A percentile compares a stretch with the other conserved stretches of the same genome.
These are phyloP conservation scores for Quercus ilex DNA, from an alignment of 306 rosid genomes.

Conservation along the genomic window DNA sequence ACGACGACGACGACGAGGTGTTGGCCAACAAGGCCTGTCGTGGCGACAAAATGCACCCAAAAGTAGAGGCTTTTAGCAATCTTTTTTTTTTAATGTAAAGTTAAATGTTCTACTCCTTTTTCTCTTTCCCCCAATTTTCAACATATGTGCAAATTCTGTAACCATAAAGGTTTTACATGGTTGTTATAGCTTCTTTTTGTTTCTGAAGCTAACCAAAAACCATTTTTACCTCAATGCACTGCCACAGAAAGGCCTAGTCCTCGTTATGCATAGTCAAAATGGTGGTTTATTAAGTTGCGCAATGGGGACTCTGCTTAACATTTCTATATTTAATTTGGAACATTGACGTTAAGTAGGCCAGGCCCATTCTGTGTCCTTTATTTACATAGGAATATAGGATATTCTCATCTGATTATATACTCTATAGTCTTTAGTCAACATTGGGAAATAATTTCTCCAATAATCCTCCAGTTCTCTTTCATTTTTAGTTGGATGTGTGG, in stretches of 20 bases:
- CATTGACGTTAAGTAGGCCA: neutral
- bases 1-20: too few species aligned
- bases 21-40: constrained; percentile 27
- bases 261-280: neutral
- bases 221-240: neutral
- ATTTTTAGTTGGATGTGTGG: too few species aligned
- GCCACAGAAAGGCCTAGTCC: neutral
- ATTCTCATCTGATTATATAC: too few species aligned
- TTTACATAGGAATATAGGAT: neutral
- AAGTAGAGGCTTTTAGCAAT: constrained; percentile 56
- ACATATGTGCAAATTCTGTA: constrained; percentile 31
- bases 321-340: constrained; percentile 27
- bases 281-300: too few species aligned
- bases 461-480: too few species aligned
- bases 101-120: neutral
- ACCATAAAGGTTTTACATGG: constrained; percentile 10
- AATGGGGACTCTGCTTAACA: too few species aligned
- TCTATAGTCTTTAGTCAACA: too few species aligned
- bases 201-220: neutral
- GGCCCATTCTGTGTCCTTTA: neutral
- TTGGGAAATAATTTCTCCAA: too few species aligned
- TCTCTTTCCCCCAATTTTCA: too few species aligned
- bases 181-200: neutral
- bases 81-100: constrained; percentile 6
- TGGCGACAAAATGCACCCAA: constrained; percentile 62